Percentiles rank a stretch among this genome's conserved stretches.
phyloP scores from a whole-genome alignment of 2,329 filamentous ascomycete genomes.

The Fusarium succisae region DNA sequence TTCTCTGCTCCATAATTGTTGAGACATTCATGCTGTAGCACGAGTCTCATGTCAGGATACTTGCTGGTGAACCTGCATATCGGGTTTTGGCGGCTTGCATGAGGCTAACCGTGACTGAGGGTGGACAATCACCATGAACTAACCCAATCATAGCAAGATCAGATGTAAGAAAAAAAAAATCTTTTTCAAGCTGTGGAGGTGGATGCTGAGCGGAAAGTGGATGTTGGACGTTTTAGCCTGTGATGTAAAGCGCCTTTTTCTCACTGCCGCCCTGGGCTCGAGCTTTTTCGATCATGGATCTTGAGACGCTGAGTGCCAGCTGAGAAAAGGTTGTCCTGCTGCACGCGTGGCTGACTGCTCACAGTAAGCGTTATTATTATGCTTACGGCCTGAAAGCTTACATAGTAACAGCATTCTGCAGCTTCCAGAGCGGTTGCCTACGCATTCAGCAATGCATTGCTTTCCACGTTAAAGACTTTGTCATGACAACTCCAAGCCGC shows the following conservation, averaged over 20 bases:
- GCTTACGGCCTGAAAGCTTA: neutral
- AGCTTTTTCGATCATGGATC: slow-evolving; percentile 16
- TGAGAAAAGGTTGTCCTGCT: neutral
- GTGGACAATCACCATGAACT: neutral
- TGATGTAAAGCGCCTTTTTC: slow-evolving; percentile 20
- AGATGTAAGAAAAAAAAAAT: slow-evolving; percentile 32
- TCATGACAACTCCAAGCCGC: slow-evolving; percentile 31
- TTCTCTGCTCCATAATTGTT: neutral
- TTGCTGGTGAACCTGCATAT: slow-evolving; percentile 11
- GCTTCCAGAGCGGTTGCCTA: slow-evolving; percentile 10
- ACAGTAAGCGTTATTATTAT: neutral
- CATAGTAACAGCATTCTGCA: neutral
- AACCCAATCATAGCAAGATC: slow-evolving; percentile 24
- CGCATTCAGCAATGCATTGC: neutral
- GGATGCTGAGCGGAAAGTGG: slow-evolving; percentile 32
- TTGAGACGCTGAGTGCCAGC: slow-evolving; percentile 8
- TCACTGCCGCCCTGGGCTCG: slow-evolving; percentile 22
- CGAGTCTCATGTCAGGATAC: slow-evolving; percentile 11
- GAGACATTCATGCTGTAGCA: slow-evolving; percentile 22
- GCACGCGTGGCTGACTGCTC: neutral
- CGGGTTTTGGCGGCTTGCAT: slow-evolving; percentile 19
- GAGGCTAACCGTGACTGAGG: slow-evolving; percentile 10
- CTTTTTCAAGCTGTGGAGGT: slow-evolving; percentile 26
- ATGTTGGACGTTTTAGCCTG: slow-evolving; percentile 17
- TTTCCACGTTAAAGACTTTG: neutral